Evolutionary conservation across 306 rosid genomes (phyloP), one percentile per base, ranked within the genome.

Genomic region (Pueraria montana): DNA sequence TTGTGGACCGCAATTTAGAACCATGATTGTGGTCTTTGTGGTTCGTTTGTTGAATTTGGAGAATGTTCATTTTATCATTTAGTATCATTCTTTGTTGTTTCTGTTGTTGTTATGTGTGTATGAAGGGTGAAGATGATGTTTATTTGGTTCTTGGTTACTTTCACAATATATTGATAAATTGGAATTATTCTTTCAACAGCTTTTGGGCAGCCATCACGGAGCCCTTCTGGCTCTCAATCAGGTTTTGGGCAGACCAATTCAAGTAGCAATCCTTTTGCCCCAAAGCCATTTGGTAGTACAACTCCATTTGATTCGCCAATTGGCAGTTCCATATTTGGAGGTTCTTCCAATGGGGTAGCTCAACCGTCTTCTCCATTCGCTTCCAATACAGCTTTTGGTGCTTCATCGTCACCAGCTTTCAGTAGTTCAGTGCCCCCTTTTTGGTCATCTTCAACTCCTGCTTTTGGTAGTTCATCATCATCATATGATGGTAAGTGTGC

Each of bases 291-390:
- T 86, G 97, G 97, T 59, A 88, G 86, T 66, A 63, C 97, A 21
- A 83, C 87, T 55, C 97, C 99, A 27, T 94, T 96, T 77, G 99
- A 97, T 55, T 82, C 91, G 6, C 95, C 90, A 76, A 72, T 92
- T 3, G 92, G 94, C 63, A 77, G 85, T 78, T 84, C 95, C 50
- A 53, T 94, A 21, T 96, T 94, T 69, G 97, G 97, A 24, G 97
- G 98, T 77, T 91, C 97, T 79, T 90, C 97, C 42, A 92, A 97
- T 27, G 97, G 98, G 43, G 99, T 92, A 20, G 5, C 96, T 64
- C 99, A 88, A 59, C n/a, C 88, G 14, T 80, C 96, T 34, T 89
- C 98, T 48, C 94, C 96, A 17, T 91, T 94, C 8, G 0, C 40
- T 34, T 34, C 34, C 3, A 30, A 30, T 30, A 30, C 34, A 30